Evolutionary conservation across 2,329 filamentous ascomycete species (phyloP), one percentile per base, ranked within the genome.

Genomic region (Trichophyton schoenleinii): DNA sequence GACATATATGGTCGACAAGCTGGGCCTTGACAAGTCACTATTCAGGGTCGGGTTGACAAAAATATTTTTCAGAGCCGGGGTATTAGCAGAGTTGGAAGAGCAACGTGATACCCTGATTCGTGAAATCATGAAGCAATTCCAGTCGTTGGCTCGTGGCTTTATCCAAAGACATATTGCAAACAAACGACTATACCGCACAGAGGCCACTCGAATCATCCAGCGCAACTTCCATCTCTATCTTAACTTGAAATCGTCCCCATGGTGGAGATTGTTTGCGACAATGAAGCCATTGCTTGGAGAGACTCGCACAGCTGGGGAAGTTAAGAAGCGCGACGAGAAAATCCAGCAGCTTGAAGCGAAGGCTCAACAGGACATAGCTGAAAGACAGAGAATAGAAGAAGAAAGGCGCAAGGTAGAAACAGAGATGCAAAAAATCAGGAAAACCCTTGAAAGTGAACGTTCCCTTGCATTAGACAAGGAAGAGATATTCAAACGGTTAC

Each of bases 401-500:
- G 94, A 99, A 67, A 84, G 91, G 36, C 83, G 94, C 48, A 88
- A 91, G 64, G 88, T 89, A 1, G 88, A 97, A 67, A 80, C 86
- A 13, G 94, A 99, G 69, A 87, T 96, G 69, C 83, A 91, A 66
- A 86, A 88, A 36, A 89, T 97, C 55, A 91, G 96, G 71, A 90
- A 97, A 68, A 95, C 89, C 0, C 80, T 99, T 1, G 95, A 99
- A 73, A 96, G 91, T 66, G 95, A 99, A 74, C 85, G 94, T 58
- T 89, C 92, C n/a, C 80, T 99, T 48, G 94, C 94, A 0, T 78
- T 99, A 3, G 94, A 99, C 74, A 99, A 99, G 72, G 95, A 99
- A 71, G 94, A 99, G 69, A 99, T 99, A 63, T 99, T 97, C 79
- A 95, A 92, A 71, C 85, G 95, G n/a, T 80, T 99, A 22, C 94